Percentiles rank a stretch among this genome's conserved stretches.
phyloP scores from a whole-genome alignment of 2,329 filamentous ascomycete species.

The Bipolaris sorokiniana region DNA sequence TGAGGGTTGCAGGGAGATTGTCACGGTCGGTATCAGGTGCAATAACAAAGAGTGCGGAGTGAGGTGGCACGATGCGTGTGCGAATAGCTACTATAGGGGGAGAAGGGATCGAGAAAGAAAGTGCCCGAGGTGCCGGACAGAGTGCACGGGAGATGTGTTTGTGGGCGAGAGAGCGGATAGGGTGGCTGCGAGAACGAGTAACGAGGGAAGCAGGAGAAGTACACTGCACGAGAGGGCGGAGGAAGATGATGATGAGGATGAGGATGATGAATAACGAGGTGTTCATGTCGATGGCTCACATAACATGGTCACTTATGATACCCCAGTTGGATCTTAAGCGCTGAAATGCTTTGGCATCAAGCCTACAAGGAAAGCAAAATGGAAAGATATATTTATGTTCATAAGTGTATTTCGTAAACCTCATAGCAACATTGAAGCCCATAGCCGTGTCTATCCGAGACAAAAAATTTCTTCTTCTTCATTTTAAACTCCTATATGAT shows the following conservation, averaged over 20 bases:
- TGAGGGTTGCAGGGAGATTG: conserved; percentile 84
- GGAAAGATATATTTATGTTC: neutral
- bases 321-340: neutral
- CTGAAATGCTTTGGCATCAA: neutral
- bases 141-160: conserved; percentile 59
- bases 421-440: neutral
- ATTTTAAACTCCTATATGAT: neutral
- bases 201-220: conserved; percentile 11
- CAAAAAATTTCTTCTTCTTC: neutral
- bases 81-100: conserved; percentile 38
- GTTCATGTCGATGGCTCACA: neutral
- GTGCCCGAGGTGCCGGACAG: conserved; percentile 42
- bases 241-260: conserved; percentile 10
- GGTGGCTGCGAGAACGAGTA: conserved; percentile 8
- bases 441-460: neutral
- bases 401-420: neutral
- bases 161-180: conserved; percentile 44
- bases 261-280: conserved; percentile 7
- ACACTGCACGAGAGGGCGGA: conserved; percentile 1
- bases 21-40: conserved; percentile 66
- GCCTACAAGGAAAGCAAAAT: neutral
- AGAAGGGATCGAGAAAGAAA: conserved; percentile 22
- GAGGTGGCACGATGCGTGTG: conserved; percentile 45
- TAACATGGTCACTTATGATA: conserved; percentile 1
- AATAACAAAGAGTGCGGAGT: conserved; percentile 37